phyloP scores from a whole-genome alignment of 805 yeast genomes.

The Ogataea allantospora region DNA sequence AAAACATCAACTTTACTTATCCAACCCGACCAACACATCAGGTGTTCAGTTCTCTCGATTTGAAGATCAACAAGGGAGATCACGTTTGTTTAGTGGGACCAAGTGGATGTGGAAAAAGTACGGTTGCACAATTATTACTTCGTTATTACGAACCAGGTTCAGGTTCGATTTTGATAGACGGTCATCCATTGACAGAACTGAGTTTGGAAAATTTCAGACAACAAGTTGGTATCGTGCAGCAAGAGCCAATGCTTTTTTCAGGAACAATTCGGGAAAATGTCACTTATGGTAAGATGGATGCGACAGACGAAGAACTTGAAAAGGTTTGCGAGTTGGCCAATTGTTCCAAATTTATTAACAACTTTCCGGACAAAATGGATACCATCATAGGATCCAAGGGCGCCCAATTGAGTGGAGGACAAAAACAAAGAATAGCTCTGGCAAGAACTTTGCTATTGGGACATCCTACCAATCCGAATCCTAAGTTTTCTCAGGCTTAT shows the following conservation, averaged over 20 bases:
- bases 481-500: constrained; percentile 16
- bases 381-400: constrained; percentile 87
- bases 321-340: constrained; percentile 70
- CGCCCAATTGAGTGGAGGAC: constrained; percentile 91
- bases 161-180: constrained; percentile 68
- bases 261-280: constrained; percentile 85
- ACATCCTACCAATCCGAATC: constrained; percentile 17
- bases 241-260: constrained; percentile 85
- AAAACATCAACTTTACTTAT: constrained; percentile 66
- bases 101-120: constrained; percentile 95
- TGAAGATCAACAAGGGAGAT: constrained; percentile 72
- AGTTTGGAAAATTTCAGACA: constrained; percentile 72
- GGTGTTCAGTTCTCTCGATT: constrained; percentile 60
- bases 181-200: constrained; percentile 57
- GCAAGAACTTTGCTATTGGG: constrained; percentile 78
- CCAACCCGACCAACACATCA: constrained; percentile 77
- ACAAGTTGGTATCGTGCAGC: constrained; percentile 86
- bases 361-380: constrained; percentile 78
- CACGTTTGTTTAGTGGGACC: constrained; percentile 95
- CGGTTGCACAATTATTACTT: constrained; percentile 73
- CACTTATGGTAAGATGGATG: constrained; percentile 66
- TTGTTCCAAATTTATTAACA: constrained; percentile 62
- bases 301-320: constrained; percentile 56
- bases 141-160: constrained; percentile 77
- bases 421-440: constrained; percentile 86